Base-by-base conservation (phyloP, 108 stramenopile genomes). In the Bacterosira constricta region DNA sequence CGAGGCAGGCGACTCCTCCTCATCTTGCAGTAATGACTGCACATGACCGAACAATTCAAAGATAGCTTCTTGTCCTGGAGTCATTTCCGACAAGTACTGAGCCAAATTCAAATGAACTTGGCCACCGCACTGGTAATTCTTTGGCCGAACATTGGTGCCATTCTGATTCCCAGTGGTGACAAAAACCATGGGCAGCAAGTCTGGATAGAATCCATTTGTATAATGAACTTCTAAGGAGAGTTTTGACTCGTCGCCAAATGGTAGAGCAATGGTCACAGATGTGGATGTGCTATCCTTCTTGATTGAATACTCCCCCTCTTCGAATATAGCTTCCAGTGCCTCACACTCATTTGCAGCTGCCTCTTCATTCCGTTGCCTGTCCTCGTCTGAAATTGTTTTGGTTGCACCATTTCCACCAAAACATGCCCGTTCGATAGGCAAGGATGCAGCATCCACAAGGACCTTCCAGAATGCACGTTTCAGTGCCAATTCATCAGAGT, bases 311-410 rank as follows among this genome's bases (percentile, higher is more conserved):
- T 80, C 79, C 18, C 36, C 55, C 20, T 86, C 87, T 6, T 71
- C 69, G 76, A 88, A 91, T 39, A 94, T 94, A 2, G 90, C 87
- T 52, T 76, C 63, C 55, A 94, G 47, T 0, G 90, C 89, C 68
- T 94, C 93, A 20, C 87, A 38, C 65, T 94, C 93, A 31, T 90
- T 88, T 10, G 69, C 17, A 8, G 83, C 81, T 52, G 73, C 64
- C 54, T 86, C 69, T 45, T 17, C 45, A 39, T 76, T 83, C 20
- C 59, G 46, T 21, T 23, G 6, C 21, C 50, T 44, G 8, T 72
- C 57, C 10, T 69, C 63, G 6, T 55, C 50, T 38, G 66, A 49
- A 6, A 60, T 69, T 21, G 70, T 47, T 6, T 18, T 45, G 17
- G 44, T 45, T 45, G 44, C 8, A 8, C 13, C 51, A 50, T 73